Evolutionary conservation across 345 rosid genomes (phyloP).

Genomic region (Brassica rapa): DNA sequence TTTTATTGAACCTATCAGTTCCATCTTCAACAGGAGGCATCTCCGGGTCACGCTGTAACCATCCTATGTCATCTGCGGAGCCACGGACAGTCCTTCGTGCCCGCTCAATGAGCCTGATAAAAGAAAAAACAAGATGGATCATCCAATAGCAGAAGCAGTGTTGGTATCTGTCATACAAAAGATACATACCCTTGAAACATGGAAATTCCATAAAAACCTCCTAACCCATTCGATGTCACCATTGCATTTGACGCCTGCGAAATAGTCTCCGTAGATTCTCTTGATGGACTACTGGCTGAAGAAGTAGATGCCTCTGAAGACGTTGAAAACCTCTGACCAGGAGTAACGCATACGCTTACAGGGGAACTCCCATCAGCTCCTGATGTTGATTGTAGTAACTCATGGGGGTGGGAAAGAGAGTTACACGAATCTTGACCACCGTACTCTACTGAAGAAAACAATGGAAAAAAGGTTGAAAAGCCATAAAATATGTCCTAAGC

Average conservation of each 20-base stretch:
- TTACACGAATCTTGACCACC: slow-evolving; percentile 52
- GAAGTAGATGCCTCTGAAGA: slow-evolving; percentile 55
- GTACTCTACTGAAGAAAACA: slow-evolving; percentile 48
- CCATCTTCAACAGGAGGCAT: slow-evolving; percentile 95
- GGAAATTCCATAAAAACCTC: slow-evolving; percentile 58
- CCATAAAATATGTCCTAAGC: neutral
- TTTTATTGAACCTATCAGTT: slow-evolving; percentile 68
- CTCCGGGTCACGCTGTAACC: slow-evolving; percentile 69
- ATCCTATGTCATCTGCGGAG: slow-evolving; percentile 95
- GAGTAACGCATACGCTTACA: slow-evolving; percentile 42
- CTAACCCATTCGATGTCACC: slow-evolving; percentile 48
- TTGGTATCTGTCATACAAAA: slow-evolving; percentile 15
- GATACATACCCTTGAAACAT: slow-evolving; percentile 74
- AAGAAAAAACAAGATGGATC: neutral
- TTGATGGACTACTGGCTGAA: slow-evolving; percentile 36
- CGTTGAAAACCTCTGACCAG: slow-evolving; percentile 44
- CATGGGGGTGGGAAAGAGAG: slow-evolving; percentile 49
- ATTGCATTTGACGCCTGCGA: slow-evolving; percentile 46
- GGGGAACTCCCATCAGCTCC: slow-evolving; percentile 35
- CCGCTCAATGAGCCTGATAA: slow-evolving; percentile 75
- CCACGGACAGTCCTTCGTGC: slow-evolving; percentile 94
- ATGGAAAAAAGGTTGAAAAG: no score
- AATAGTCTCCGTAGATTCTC: slow-evolving; percentile 43
- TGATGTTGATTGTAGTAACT: slow-evolving; percentile 55
- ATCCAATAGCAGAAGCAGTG: neutral